These are phyloP conservation scores for Arachnomyces sp. DNA, from an alignment of 2,329 filamentous ascomycete species.

Conservation along the genomic window DNA sequence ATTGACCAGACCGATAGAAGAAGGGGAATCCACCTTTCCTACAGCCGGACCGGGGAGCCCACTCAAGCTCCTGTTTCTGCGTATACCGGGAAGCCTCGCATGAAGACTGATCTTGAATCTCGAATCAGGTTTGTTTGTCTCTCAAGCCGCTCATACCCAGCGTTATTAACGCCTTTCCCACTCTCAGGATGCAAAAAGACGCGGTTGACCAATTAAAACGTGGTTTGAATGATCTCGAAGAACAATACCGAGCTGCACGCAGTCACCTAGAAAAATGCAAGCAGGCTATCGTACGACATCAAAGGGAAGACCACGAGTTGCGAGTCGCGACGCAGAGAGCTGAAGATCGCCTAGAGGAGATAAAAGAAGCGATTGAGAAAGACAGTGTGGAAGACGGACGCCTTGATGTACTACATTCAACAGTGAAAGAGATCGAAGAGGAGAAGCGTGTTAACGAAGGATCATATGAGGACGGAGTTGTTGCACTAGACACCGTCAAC, in stretches of 20 bases:
- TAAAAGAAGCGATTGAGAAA: constrained; percentile 57
- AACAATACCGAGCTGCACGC: constrained; percentile 40
- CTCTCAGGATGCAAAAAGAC: constrained; percentile 36
- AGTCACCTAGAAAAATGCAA: constrained; percentile 44
- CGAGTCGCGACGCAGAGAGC: constrained; percentile 50
- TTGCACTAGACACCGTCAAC: constrained; percentile 37
- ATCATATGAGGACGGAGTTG: constrained; percentile 42
- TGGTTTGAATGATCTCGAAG: constrained; percentile 47
- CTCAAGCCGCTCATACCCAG: constrained; percentile 5
- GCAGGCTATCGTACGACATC: constrained; percentile 43
- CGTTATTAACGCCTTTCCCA: neutral
- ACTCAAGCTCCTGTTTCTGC: constrained; percentile 47
- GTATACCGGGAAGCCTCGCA: constrained; percentile 53
- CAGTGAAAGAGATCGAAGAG: constrained; percentile 51
- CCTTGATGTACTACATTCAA: constrained; percentile 50
- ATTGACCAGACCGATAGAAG: constrained; percentile 57
- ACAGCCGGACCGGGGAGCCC: constrained; percentile 39
- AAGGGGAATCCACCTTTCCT: constrained; percentile 53
- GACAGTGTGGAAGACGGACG: constrained; percentile 56
- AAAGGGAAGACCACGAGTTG: constrained; percentile 40
- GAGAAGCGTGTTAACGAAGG: constrained; percentile 35
- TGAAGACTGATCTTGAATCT: constrained; percentile 66
- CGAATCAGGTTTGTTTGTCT: constrained; percentile 47
- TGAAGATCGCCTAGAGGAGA: constrained; percentile 53
- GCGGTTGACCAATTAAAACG: constrained; percentile 45